These are phyloP conservation scores for Xylariaceae sp. DNA, from an alignment of 2,329 filamentous ascomycete genomes.

Conservation along the genomic window DNA sequence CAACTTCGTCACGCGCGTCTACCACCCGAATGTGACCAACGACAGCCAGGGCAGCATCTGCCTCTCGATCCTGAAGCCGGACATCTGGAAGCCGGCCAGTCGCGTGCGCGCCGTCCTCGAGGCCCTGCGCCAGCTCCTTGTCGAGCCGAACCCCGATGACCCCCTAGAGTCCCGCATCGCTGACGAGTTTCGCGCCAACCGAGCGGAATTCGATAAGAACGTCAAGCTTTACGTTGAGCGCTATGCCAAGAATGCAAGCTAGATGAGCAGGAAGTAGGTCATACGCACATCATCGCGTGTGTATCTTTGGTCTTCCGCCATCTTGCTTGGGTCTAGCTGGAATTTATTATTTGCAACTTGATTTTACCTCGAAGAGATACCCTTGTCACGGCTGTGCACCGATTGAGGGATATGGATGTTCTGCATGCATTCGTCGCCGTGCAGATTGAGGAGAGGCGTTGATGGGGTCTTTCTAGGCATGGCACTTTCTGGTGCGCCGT, in stretches of 20 bases:
- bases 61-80: slow-evolving; percentile 72
- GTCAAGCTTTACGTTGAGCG: slow-evolving; percentile 68
- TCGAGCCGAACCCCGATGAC: slow-evolving; percentile 82
- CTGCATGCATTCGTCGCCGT: no score
- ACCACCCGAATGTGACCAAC: slow-evolving; percentile 92
- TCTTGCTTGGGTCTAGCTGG: no score
- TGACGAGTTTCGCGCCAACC: slow-evolving; percentile 70
- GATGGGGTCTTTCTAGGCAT: no score
- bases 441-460: no score
- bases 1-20: slow-evolving; percentile 82
- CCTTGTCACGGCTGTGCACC: no score
- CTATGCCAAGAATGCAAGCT: slow-evolving; percentile 52
- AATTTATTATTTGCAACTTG: no score
- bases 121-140: slow-evolving; percentile 67
- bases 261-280: background rate
- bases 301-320: no score
- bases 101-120: slow-evolving; percentile 71
- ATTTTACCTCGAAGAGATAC: no score
- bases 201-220: slow-evolving; percentile 65
- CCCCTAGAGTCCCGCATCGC: slow-evolving; percentile 83
- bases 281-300: no score
- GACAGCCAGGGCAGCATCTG: slow-evolving; percentile 82
- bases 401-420: no score
- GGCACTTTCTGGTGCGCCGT: no score
- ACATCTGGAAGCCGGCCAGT: slow-evolving; percentile 88